phyloP scores from a whole-genome alignment of 2,329 filamentous ascomycete species.

The Anthostomella pinea region DNA sequence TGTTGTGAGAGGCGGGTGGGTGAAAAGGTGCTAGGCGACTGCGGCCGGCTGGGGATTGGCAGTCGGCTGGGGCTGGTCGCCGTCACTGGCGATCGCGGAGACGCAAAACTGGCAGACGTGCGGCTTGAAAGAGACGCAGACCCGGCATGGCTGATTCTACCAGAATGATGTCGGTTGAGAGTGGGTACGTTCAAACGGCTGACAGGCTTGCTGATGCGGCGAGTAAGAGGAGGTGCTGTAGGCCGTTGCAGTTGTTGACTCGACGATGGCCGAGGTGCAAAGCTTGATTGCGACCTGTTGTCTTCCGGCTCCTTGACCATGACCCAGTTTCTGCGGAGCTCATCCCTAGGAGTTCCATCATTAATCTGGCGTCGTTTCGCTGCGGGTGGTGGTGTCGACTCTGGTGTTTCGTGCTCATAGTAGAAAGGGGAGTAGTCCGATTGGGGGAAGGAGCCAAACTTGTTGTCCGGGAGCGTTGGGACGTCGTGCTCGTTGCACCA shows the following conservation, averaged over 20 bases:
- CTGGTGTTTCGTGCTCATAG: slow-evolving; percentile 33
- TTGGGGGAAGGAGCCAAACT: slow-evolving; percentile 23
- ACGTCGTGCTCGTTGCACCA: slow-evolving; percentile 31
- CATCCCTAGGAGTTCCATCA: slow-evolving; percentile 44
- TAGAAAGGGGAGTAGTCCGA: slow-evolving; percentile 33
- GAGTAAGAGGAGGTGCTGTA: slow-evolving; percentile 29
- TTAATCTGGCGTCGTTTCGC: slow-evolving; percentile 55
- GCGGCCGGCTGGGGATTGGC: slow-evolving; percentile 35
- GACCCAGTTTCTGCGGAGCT: slow-evolving; percentile 68
- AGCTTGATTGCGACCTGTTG: slow-evolving; percentile 17
- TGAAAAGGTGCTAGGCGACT: slow-evolving; percentile 22
- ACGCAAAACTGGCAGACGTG: slow-evolving; percentile 54
- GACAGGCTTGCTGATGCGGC: slow-evolving; percentile 45
- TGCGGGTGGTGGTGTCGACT: slow-evolving; percentile 45
- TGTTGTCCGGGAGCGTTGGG: slow-evolving; percentile 22
- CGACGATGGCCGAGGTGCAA: slow-evolving; percentile 25
- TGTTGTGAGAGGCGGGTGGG: slow-evolving; percentile 20
- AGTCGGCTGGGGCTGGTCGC: slow-evolving; percentile 41
- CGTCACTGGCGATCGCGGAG: slow-evolving; percentile 40
- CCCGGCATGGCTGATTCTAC: slow-evolving; percentile 46
- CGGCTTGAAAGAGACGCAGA: slow-evolving; percentile 39
- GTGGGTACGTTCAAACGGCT: slow-evolving; percentile 33
- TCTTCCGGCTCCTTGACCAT: slow-evolving; percentile 51
- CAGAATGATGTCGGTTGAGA: slow-evolving; percentile 33
- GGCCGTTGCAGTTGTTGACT: slow-evolving; percentile 30